Conservation (phyloP, 164 flowering plant species). For the Dillenia turbinata region DNA sequence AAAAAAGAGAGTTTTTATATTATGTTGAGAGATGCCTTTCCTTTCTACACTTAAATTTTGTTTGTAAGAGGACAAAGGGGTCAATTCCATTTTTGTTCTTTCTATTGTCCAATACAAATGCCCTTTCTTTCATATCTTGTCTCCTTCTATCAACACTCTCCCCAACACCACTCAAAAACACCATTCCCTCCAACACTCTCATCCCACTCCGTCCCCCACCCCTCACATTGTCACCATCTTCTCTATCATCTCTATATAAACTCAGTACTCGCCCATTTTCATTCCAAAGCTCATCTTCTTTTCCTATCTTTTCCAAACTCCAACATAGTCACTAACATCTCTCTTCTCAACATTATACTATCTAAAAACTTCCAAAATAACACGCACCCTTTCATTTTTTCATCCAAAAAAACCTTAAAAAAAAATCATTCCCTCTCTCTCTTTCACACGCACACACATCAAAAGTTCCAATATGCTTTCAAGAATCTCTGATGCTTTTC, state of each 20-base stretch:
- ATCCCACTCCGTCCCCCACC: slow-evolving; percentile 12
- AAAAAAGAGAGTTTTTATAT: not conserved
- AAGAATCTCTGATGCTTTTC: slow-evolving; percentile 37
- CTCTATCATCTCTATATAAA: slow-evolving; percentile 11
- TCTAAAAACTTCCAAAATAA: not conserved
- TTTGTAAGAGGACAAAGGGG: slow-evolving; percentile 41
- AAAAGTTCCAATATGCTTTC: slow-evolving; percentile 41
- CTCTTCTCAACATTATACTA: not conserved
- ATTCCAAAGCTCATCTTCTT: not conserved
- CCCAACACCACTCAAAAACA: slow-evolving; percentile 34
- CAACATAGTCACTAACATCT: not conserved
- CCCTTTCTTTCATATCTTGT: slow-evolving; percentile 31
- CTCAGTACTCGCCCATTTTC: slow-evolving; percentile 1
- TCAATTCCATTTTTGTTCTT: slow-evolving; percentile 38
- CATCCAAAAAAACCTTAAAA: no score
- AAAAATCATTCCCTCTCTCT: not conserved
- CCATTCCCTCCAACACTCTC: slow-evolving; percentile 11
- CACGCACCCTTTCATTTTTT: not conserved
- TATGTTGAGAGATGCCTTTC: slow-evolving; percentile 13
- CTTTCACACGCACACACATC: no score
- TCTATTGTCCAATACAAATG: slow-evolving; percentile 28
- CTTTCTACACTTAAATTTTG: not conserved
- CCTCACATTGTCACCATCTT: slow-evolving; percentile 29
- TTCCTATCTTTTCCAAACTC: not conserved
- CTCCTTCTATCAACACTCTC: slow-evolving; percentile 29